Evolutionary conservation across 2,329 filamentous ascomycete species (phyloP), one percentile per base, ranked within the genome.

Genomic region (Alternaria longipes): DNA sequence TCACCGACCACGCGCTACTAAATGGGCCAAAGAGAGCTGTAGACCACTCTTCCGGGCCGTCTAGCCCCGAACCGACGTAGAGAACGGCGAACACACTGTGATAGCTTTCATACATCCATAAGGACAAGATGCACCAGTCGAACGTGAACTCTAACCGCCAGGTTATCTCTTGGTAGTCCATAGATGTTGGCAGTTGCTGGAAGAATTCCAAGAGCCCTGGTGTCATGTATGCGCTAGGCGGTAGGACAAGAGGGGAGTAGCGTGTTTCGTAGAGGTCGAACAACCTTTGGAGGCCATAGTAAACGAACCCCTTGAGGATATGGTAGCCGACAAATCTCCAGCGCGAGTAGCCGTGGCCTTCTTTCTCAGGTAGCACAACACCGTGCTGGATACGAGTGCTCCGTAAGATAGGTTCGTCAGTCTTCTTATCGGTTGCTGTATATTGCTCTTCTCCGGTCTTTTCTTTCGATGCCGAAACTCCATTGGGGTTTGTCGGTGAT

Each of bases 31-130:
- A 72, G 5, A 71, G 51, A 1, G 26, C 8, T 24, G 60, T 14
- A 0, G 40, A 41, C 69, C 69, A 71, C 18, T 67, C 62, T 0
- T 20, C 5, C 0, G 68, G 45, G 0, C 2, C 24, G 34, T 72
- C 68, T 9, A 68, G 20, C 1, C 54, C 44, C 0, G 54, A 16
- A 0, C 49, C 59, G 3, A 71, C 64, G 45, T 53, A 63, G 3
- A 67, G n/a, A 3, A 63, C 4, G 9, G 65, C 64, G 34, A 61
- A 66, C 5, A 63, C 1, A 5, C 64, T 68, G 60, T 71, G 61
- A 49, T 58, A 46, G 0, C 47, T 5, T 4, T 63, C 60, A 60
- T 70, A 71, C 6, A 62, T 38, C 16, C 63, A 59, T 41, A 65
- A 59, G n/a, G 63, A 60, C 26, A 44, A 50, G 3, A 70, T 22